Base-by-base conservation (phyloP, 305 asterid genomes). In the Ilex paraguariensis region DNA sequence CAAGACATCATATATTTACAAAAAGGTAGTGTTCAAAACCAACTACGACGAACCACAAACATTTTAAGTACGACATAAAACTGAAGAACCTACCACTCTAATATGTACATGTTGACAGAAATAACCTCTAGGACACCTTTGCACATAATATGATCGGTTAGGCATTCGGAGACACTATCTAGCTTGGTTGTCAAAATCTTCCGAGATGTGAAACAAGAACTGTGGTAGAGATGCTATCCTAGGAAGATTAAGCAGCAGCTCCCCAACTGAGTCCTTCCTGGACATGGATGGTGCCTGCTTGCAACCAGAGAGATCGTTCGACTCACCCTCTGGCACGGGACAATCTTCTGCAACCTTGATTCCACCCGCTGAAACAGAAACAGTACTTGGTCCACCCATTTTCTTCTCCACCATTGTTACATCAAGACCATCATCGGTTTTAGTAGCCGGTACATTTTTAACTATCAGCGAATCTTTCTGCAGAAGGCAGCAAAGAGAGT, bases 401-500 rank as follows among this genome's bases (percentile, higher is more conserved):
- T 64, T 72, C 72, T 67, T 78, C 1, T 63, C 80, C 56, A 56
- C 50, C 48, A 17, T 5, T 5, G 82, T 39, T 28, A 59, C 10
- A 53, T 68, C 70, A 32, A 63, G 59, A 36, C 30, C 31, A 59
- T 61, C 40, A 12, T 81, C 86, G 28, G 69, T 64, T 59, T 57
- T 81, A 50, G 55, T 81, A 50, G 55, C 48, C 14, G 49, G 76
- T 32, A 36, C 7, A 16, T 28, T 56, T 51, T 82, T 63, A 42
- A 59, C 67, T 10, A 75, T 40, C 17, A 68, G 48, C 11, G 88
- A 64, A 40, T 88, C 98, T 73, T 86, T 87, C 81, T 92, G 98
- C 67, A 92, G 79, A 69, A 90, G 96, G 62, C 96, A 85, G 85
- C 98, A 87, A 6, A 92, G 94, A 33, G 98, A 92, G 69, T 90